Evolutionary conservation across 2,329 filamentous ascomycete species (phyloP).

Genomic region (Acrodontium crateriforme): DNA sequence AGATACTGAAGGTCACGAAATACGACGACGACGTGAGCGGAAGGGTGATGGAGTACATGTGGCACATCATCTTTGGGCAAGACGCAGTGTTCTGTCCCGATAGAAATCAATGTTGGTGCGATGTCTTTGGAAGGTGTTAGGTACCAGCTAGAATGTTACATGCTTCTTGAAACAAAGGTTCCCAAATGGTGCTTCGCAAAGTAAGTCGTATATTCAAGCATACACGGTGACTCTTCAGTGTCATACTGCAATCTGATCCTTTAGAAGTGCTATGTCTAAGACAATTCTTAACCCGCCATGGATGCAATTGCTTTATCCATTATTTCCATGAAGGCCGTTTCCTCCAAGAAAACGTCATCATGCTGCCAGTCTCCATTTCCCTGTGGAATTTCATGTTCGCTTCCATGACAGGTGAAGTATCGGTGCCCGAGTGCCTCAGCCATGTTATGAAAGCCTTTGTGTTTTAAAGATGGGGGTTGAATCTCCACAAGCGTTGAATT

Average conservation of each 20-base stretch:
- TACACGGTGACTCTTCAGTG: not conserved
- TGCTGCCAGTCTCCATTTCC: conserved; percentile 1
- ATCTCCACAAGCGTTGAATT: conserved; percentile 4
- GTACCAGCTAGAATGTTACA: no score
- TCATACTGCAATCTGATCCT: not conserved
- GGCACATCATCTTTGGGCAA: conserved; percentile 37
- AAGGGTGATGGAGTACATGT: conserved; percentile 44
- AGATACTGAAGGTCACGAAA: conserved; percentile 35
- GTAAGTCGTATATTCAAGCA: not conserved
- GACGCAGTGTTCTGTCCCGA: conserved; percentile 17
- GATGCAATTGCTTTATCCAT: conserved; percentile 1
- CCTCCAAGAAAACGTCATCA: conserved; percentile 1
- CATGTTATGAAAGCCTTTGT: conserved; percentile 5
- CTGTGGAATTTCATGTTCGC: not conserved
- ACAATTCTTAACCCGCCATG: not conserved
- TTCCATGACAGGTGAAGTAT: conserved; percentile 2
- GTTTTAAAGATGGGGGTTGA: conserved; percentile 3
- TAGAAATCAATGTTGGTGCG: conserved; percentile 13
- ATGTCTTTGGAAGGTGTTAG: conserved; percentile 18
- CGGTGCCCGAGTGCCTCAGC: conserved; percentile 3
- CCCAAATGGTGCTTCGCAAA: not conserved
- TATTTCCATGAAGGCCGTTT: conserved; percentile 1
- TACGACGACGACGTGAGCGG: conserved; percentile 37
- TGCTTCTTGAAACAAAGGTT: no score
- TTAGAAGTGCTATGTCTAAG: not conserved